Conservation (phyloP, 2,329 filamentous ascomycete species). For the Thielaviopsis ethacetica region DNA sequence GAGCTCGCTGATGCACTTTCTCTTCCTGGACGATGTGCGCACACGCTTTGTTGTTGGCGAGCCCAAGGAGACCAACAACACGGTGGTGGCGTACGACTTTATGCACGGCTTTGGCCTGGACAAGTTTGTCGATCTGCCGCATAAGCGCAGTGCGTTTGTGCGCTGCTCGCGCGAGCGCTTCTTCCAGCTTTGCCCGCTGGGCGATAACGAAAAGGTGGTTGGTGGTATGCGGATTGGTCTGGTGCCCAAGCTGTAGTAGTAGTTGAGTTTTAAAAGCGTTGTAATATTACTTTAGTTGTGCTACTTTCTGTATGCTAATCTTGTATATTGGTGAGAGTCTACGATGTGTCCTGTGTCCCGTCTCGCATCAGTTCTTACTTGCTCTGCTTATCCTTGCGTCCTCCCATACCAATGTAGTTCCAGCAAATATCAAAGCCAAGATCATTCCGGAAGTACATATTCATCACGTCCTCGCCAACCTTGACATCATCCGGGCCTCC, state of each 20-base stretch:
- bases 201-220: constrained; percentile 37
- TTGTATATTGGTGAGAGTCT: neutral
- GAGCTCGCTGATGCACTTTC: constrained; percentile 45
- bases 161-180: constrained; percentile 49
- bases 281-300: neutral
- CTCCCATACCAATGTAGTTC: constrained; percentile 34
- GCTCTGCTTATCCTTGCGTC: constrained; percentile 9
- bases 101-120: constrained; percentile 57
- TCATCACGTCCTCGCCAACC: constrained; percentile 45
- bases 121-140: constrained; percentile 55
- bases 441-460: constrained; percentile 50
- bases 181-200: constrained; percentile 49
- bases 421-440: constrained; percentile 46
- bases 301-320: neutral
- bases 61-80: constrained; percentile 53
- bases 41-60: constrained; percentile 47
- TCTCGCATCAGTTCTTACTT: neutral
- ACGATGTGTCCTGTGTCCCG: neutral
- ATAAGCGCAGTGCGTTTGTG: constrained; percentile 55
- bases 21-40: constrained; percentile 44
- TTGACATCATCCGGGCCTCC: constrained; percentile 38
- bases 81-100: constrained; percentile 58
- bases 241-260: constrained; percentile 33
- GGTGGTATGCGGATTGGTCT: constrained; percentile 36
- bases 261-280: neutral